Evolutionary conservation across 139 green algal species (phyloP), one percentile per base, ranked within the genome.

Genomic region (Limnomonas spitsbergensis): DNA sequence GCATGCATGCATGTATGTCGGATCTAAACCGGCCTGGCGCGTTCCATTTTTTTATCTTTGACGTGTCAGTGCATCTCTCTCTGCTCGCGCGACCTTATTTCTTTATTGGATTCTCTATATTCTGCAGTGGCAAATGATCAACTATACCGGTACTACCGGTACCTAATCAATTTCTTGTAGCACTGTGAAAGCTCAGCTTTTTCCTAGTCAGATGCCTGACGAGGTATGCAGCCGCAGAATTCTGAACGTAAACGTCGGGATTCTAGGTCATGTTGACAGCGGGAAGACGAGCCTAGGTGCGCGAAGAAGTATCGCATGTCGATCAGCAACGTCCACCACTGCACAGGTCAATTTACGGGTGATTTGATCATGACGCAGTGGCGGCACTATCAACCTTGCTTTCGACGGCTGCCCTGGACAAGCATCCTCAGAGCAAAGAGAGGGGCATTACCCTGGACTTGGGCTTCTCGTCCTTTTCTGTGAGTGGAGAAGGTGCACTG

Each of bases 381-480:
- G 91, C 88, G 3, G 89, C 93, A 0, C 82, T 99, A 37, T 98
- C 94, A 2, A 97, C 90, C 0, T 83, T 78, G 4, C 84, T 99
- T 9, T 98, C 93, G 0, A 99, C 96, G 1, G 95, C 95, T 7
- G 92, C 94, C 1, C 74, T 99, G 26, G 96, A 99, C 89, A 98
- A 98, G 82, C 84, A 98, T 71, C 96, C 96, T 0, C 95, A 99
- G 74, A 98, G 92, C 86, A 89, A 90, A 47, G 89, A 96, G 79
- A 82, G 96, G 0, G 96, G 96, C 40, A 99, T 99, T 69, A 99
- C 96, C 0, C 83, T 99, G 0, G 96, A 99, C 85, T 91, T 99
- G 7, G 96, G 96, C 2, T 98, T 99, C 82, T 98, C 93, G 0
- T 91, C 93, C 0, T 98, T 99, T 77, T 80, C 71, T 31, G 88